Conservation (phyloP, 306 rosid species). For the Dryas alaskensis region DNA sequence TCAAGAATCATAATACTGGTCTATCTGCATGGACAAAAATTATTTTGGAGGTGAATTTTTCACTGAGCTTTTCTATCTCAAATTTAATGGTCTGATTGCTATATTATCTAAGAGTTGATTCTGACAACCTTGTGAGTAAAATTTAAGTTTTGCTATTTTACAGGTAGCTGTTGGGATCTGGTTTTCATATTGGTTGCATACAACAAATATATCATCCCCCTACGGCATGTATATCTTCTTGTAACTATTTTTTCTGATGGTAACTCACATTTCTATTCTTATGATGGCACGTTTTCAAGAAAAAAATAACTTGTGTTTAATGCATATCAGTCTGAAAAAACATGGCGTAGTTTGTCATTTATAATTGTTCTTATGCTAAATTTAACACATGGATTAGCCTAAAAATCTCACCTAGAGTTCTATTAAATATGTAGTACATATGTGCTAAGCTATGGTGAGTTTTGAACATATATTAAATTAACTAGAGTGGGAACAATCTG, state of each 20-base stretch:
- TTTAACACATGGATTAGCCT: too few species aligned
- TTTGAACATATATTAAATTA: background rate
- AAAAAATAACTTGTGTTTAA: conserved; percentile 18
- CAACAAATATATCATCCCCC: conserved; percentile 73
- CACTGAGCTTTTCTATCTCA: conserved; percentile 8
- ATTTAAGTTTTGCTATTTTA: conserved; percentile 24
- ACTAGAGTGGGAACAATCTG: background rate
- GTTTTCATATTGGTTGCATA: conserved; percentile 85
- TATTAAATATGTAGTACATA: background rate
- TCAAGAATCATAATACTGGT: conserved; percentile 55
- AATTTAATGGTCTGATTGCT: conserved; percentile 14
- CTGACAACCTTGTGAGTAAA: conserved; percentile 14
- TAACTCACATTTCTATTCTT: conserved; percentile 80
- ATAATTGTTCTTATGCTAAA: too few species aligned
- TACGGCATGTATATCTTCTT: conserved; percentile 99
- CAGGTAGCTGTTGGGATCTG: conserved; percentile 85
- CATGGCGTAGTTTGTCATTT: too few species aligned
- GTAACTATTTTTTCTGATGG: conserved; percentile 78
- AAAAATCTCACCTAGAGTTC: background rate
- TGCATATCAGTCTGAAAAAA: background rate
- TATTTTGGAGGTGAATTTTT: conserved; percentile 59
- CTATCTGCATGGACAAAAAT: conserved; percentile 54
- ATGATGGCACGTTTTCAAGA: conserved; percentile 29
- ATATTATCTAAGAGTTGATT: background rate
- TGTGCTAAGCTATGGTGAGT: background rate